Base-by-base conservation (phyloP, 208 protist species). In the Acanthamoeba rhysodes region DNA sequence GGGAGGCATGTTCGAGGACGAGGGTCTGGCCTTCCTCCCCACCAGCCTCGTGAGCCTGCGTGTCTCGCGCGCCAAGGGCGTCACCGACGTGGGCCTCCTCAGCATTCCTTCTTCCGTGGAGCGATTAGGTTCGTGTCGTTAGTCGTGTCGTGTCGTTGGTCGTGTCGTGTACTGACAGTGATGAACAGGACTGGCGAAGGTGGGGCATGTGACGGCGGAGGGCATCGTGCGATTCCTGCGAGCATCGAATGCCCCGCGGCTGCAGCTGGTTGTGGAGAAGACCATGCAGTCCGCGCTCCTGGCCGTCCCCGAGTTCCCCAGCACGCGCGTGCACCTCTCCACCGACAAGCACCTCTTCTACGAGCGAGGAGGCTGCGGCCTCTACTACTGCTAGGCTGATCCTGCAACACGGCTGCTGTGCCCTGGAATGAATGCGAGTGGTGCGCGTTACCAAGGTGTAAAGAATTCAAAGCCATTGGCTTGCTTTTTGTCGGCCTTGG, bases 311-410 rank as follows among this genome's bases (percentile, higher is more conserved):
- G 78, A 59, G 16, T 59, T 87, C 16, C 45, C 78, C n/a, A 48
- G 7, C 45, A 20, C 12, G 12, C 45, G 78, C 48, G 78, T 87
- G 34, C 7, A 9, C 29, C 78, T 87, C 18, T 87, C 48, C 45
- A 87, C 78, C 24, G 45, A 87, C 78, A 87, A 87, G 78, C 78
- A 37, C 48, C 45, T 87, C 78, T 87, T 87, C 78, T 87, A 87
- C 78, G 78, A 87, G 50, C 78, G 78, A 18, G 78, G 78, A 10
- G 78, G 78, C 37, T 87, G 78, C 27, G 78, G 78, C 78, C 12
- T 87, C 24, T 59, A 59, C 48, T 87, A 87, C 48, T 34, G 27
- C 78, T 84, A n/a, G 48, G n/a, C n/a, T n/a, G n/a, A n/a, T n/a
- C n/a, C 41, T 70, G 62, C 1, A 18, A 14, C 55, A 22, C 41